Base-by-base conservation (phyloP, 805 yeast genomes). In the Zygotorulaspora florentina region DNA sequence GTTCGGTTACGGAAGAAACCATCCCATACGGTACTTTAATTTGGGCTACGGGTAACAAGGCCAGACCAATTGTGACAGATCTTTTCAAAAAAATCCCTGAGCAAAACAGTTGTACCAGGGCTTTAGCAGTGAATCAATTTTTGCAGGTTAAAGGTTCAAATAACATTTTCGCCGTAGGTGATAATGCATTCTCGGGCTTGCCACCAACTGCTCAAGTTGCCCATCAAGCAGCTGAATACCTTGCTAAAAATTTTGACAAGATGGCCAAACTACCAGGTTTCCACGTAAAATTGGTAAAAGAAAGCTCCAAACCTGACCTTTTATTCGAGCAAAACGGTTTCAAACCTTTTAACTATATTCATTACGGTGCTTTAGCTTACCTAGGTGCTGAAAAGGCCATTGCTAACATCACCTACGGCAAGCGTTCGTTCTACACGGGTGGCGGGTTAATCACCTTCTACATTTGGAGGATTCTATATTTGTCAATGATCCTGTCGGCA, bases 181-280 rank as follows among this genome's bases (percentile, higher is more conserved):
- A 90, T 70, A 88, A 96, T 69, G 88, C 96, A 18, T 76, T 78
- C 48, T 86, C 96, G 50, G 86, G 87, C 61, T 79, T 80, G 62
- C 95, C 96, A 15, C 97, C 97, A 57, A 90, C 97, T 47, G 97
- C 97, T 25, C 97, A 90, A 74, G 96, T 89, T 48, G 97, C 97
- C 31, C 83, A 87, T 70, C 97, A 90, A 74, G 85, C 88, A 70
- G 97, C 96, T 58, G 75, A 75, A 47, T 90, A 79, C 70, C 76
- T 90, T 57, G 90, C 88, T 40, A 73, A 75, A 40, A 78, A 79
- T 54, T 85, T 90, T 67, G 80, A 77, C 67, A 84, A 77, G 63
- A 66, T 71, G 65, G 67, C 67, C n/a, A 64, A 67, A 43, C 57
- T 63, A 41, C 66, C 69, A 31, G 59, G 57, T 43, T 67, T 71